Conservation (phyloP, 768 basidiomycete species). For the Leccinum rimulosum region DNA sequence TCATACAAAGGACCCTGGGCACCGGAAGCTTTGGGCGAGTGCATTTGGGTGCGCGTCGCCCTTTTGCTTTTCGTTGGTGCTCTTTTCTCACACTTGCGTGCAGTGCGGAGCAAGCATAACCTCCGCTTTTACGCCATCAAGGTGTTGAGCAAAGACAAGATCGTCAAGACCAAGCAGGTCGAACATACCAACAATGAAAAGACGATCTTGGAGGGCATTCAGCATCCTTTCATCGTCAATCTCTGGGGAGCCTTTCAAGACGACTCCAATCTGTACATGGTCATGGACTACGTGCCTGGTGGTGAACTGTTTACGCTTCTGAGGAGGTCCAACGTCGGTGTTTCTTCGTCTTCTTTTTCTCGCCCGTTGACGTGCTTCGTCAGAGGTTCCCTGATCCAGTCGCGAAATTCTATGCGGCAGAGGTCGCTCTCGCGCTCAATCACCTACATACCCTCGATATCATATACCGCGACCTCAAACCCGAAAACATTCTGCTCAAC, state of each 20-base stretch:
- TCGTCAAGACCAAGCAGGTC: constrained; percentile 90
- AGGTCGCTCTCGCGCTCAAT: constrained; percentile 90
- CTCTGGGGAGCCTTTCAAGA: constrained; percentile 97
- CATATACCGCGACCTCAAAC: constrained; percentile 97
- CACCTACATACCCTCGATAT: constrained; percentile 85
- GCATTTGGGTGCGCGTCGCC: constrained; percentile 58
- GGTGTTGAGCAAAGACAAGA: constrained; percentile 89
- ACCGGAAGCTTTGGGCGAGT: constrained; percentile 99
- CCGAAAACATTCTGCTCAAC: constrained; percentile 92
- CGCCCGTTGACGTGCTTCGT: constrained; percentile 6
- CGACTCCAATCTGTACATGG: constrained; percentile 91
- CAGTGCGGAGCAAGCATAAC: constrained; percentile 90
- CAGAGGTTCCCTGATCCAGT: constrained; percentile 96
- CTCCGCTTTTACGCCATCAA: constrained; percentile 96
- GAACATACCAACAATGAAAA: constrained; percentile 98
- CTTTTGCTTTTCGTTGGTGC: background rate
- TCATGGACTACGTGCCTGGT: constrained; percentile 95
- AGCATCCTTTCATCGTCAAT: constrained; percentile 94
- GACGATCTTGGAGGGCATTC: constrained; percentile 76
- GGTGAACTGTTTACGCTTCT: constrained; percentile 95
- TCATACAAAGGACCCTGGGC: constrained; percentile 80
- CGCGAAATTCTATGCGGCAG: constrained; percentile 96
- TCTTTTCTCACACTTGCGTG: background rate
- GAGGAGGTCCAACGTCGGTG: constrained; percentile 79
- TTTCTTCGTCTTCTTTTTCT: constrained; percentile 10